Evolutionary conservation across 441 rosid species (phyloP).

Genomic region (Biscutella laevigata): DNA sequence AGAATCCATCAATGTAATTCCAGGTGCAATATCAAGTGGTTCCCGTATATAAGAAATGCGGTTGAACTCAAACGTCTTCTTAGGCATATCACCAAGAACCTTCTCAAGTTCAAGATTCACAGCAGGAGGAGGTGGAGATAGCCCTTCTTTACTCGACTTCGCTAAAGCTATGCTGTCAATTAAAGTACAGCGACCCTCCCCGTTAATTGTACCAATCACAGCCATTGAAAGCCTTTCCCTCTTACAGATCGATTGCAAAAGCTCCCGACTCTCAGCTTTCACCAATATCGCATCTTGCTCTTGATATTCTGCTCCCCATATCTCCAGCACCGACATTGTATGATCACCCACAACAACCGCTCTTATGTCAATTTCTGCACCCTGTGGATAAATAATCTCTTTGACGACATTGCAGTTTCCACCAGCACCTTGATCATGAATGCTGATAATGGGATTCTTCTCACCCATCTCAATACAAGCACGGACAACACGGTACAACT

Average conservation of each 20-base stretch:
- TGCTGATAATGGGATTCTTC: conserved; percentile 81
- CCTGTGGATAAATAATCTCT: conserved; percentile 87
- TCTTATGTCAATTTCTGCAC: conserved; percentile 79
- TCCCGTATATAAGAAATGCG: conserved; percentile 44
- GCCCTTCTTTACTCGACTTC: conserved; percentile 43
- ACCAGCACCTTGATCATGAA: conserved; percentile 98
- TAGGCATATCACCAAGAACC: conserved; percentile 97
- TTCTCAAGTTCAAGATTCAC: conserved; percentile 80
- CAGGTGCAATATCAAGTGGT: conserved; percentile 87
- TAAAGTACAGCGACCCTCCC: conserved; percentile 66
- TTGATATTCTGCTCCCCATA: conserved; percentile 98
- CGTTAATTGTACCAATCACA: conserved; percentile 71
- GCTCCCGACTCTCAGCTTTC: conserved; percentile 62
- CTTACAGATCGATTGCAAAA: conserved; percentile 69
- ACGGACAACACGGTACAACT: conserved; percentile 81
- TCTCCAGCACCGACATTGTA: conserved; percentile 92
- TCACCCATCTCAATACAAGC: conserved; percentile 93
- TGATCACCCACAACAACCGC: conserved; percentile 87
- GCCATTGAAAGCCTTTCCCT: conserved; percentile 97
- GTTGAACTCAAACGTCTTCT: conserved; percentile 67
- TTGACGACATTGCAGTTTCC: conserved; percentile 95
- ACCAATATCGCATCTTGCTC: conserved; percentile 97
- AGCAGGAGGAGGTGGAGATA: conserved; percentile 74
- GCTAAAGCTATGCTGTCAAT: conserved; percentile 58
- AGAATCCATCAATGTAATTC: conserved; percentile 67